phyloP scores from a whole-genome alignment of 371 early-diverging fungal species.

The Mortierella sp. region DNA sequence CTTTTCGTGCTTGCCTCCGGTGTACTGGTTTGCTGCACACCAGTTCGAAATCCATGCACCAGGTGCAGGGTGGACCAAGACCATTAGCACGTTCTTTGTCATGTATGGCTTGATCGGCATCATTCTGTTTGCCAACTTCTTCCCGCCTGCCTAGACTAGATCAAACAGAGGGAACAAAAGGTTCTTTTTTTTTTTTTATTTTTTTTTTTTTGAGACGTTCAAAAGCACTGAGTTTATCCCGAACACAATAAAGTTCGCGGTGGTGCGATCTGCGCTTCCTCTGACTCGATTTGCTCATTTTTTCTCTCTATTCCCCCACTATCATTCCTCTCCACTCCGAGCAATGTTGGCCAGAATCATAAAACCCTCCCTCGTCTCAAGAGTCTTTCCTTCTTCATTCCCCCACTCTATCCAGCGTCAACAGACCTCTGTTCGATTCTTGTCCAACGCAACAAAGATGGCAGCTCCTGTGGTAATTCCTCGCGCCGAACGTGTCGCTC shows the following conservation, averaged over 20 bases:
- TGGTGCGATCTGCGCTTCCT: conserved; percentile 2
- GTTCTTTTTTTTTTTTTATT: no score
- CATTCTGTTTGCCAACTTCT: conserved; percentile 83
- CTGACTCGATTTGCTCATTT: background rate
- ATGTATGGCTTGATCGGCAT: conserved; percentile 77
- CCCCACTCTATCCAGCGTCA: conserved; percentile 3
- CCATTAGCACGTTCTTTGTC: conserved; percentile 69
- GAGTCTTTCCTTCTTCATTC: conserved; percentile 10
- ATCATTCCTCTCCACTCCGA: background rate
- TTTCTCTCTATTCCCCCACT: background rate
- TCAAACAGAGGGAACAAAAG: no score
- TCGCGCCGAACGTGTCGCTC: conserved; percentile 57
- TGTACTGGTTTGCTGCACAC: conserved; percentile 87
- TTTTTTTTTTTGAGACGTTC: no score
- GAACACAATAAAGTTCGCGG: background rate
- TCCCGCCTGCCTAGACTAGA: conserved; percentile 90
- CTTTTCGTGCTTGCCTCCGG: conserved; percentile 82
- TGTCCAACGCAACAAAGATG: conserved; percentile 23
- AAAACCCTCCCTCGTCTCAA: conserved; percentile 18
- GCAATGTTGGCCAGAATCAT: conserved; percentile 40
- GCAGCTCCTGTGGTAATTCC: conserved; percentile 31
- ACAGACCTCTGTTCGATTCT: conserved; percentile 2
- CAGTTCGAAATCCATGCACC: conserved; percentile 38
- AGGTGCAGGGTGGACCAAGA: conserved; percentile 48
- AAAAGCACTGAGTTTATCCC: no score